These are phyloP conservation scores for Fusarium austroafricanum DNA, from an alignment of 2,329 filamentous ascomycete species.

Conservation along the genomic window DNA sequence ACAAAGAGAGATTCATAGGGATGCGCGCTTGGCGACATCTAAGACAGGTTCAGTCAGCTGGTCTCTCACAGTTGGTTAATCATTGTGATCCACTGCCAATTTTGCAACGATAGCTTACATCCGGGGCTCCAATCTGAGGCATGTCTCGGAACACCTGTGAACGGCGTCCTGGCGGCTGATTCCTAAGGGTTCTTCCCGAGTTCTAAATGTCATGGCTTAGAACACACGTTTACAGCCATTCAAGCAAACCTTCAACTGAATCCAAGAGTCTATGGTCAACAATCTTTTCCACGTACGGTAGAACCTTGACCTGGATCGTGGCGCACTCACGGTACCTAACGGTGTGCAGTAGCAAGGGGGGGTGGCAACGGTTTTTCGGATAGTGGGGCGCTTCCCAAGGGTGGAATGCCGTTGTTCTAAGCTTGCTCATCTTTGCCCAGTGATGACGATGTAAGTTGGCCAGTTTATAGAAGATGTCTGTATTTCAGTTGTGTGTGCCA, in stretches of 20 bases:
- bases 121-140: not conserved
- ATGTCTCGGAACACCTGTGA: no score
- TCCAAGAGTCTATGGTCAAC: constrained; percentile 17
- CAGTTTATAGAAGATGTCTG: constrained; percentile 5
- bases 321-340: constrained; percentile 36
- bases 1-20: constrained; percentile 4
- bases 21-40: not conserved
- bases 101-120: not conserved
- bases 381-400: constrained; percentile 16
- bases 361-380: constrained; percentile 36
- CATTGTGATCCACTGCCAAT: not conserved
- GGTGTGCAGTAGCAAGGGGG: constrained; percentile 24
- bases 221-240: not conserved
- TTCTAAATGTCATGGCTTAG: not conserved
- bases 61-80: not conserved
- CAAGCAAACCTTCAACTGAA: not conserved
- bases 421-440: constrained; percentile 29
- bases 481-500: not conserved
- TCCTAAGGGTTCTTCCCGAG: not conserved
- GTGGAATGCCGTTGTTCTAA: constrained; percentile 19
- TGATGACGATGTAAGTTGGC: constrained; percentile 24
- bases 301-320: constrained; percentile 36
- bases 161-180: not conserved
- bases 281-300: constrained; percentile 10
- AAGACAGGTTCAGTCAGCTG: constrained; percentile 12